Base-by-base conservation (phyloP, 441 rosid genomes). In the Lagerstroemia fauriei region DNA sequence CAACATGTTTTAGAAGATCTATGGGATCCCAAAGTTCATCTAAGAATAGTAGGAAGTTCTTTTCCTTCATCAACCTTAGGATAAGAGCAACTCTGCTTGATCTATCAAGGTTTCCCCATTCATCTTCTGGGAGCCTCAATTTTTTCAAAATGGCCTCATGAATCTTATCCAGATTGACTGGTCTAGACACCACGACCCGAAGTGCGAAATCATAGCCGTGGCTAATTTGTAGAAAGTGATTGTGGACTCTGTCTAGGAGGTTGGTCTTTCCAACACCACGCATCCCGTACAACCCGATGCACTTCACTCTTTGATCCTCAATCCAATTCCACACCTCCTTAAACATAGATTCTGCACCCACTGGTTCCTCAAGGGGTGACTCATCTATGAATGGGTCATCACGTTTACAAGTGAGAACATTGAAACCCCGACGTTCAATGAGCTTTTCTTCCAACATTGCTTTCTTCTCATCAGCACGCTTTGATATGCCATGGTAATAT, bases 231-330 rank as follows among this genome's bases (percentile, higher is more conserved):
- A 53, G 75, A 74, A 87, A 68, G 68, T 83, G 82, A 48, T 89
- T 90, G 73, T 90, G 89, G 66, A 92, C 84, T 75, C 88, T 84
- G 20, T 78, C 88, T 80, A 91, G 46, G 34, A 92, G 85, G 16
- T 90, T 89, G 4, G 92, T 92, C 84, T 91, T 91, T 10, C 94
- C 95, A 5, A 89, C 91, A 11, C 93, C 92, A 50, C 89, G 91
- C 76, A 84, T 83, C 5, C 93, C 93, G 53, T 75, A 86, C 31
- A 91, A 20, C 14, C 93, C 92, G 32, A 88, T 63, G 48, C 86
- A 78, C 14, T 84, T 81, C 10, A 50, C 83, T 1, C 9, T 14
- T 41, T 85, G 78, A 8, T 83, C 87, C 24, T 75, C 82, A 69
- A 89, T n/a, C 61, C 85, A 86, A 7, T 88, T 38, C 93, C 91